Percentiles rank a stretch among this genome's conserved stretches.
Evolutionary conservation across 495 filamentous ascomycete genomes (phyloP).

Genomic region (Xylaria curta): DNA sequence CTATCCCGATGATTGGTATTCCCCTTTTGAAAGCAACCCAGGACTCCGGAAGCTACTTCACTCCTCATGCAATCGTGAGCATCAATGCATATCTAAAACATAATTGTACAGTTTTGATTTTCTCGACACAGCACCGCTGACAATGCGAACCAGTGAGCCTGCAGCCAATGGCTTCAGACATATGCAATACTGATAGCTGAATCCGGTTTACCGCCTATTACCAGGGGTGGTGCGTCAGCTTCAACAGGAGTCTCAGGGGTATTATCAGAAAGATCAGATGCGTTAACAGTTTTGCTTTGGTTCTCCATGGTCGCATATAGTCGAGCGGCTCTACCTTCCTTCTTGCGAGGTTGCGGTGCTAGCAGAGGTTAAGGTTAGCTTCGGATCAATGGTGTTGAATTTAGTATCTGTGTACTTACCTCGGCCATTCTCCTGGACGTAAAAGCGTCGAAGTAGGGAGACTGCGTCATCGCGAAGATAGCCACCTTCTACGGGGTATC

Average conservation of each 20-base stretch:
- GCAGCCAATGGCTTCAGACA: not conserved
- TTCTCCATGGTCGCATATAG: constrained; percentile 51
- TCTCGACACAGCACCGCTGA: not conserved
- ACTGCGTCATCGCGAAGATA: constrained; percentile 88
- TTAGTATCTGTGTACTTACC: constrained; percentile 53
- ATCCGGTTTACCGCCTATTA: constrained; percentile 6
- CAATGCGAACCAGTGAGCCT: not conserved
- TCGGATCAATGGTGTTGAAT: not conserved
- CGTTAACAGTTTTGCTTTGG: constrained; percentile 28
- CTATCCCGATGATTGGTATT: constrained; percentile 19
- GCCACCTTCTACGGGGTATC: constrained; percentile 80
- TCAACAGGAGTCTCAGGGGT: constrained; percentile 30
- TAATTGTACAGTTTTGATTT: constrained; percentile 22
- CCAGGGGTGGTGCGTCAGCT: constrained; percentile 21
- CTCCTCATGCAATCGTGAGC: constrained; percentile 20
- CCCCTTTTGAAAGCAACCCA: constrained; percentile 19
- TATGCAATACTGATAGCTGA: constrained; percentile 8
- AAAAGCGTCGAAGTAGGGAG: constrained; percentile 88
- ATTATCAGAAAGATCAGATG: constrained; percentile 31
- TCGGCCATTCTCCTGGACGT: constrained; percentile 94
- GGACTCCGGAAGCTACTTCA: constrained; percentile 16
- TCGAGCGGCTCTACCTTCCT: constrained; percentile 58
- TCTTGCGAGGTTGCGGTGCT: constrained; percentile 60
- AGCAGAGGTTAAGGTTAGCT: constrained; percentile 27
- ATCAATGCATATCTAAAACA: constrained; percentile 24